Percentiles rank a stretch among this genome's conserved stretches.
Evolutionary conservation across 2,329 filamentous ascomycete species (phyloP).

Genomic region (Thielaviopsis punctulata): DNA sequence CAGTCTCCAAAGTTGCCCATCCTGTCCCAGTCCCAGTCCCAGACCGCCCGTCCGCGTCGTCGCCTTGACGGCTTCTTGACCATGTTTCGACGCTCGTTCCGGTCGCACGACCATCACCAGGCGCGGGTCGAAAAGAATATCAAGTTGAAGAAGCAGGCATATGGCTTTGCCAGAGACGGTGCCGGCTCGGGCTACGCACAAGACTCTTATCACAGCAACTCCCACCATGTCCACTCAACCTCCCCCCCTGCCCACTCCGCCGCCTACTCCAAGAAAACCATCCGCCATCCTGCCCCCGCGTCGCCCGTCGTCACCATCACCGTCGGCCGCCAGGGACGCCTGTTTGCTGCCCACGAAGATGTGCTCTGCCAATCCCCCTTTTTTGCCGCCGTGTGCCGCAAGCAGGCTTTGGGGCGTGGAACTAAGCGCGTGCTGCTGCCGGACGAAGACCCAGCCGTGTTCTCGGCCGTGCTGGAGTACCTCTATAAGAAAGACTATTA

Average conservation of each 20-base stretch:
- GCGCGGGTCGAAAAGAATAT: constrained; percentile 69
- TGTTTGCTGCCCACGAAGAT: constrained; percentile 92
- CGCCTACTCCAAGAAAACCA: background rate
- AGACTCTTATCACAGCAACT: background rate
- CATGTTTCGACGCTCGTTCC: constrained; percentile 91
- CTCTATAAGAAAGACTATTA: constrained; percentile 96
- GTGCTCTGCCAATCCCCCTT: constrained; percentile 73
- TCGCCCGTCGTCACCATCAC: constrained; percentile 74
- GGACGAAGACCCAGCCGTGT: constrained; percentile 73
- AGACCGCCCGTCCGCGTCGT: constrained; percentile 19
- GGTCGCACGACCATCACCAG: constrained; percentile 39
- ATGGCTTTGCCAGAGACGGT: constrained; percentile 15
- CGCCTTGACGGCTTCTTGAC: constrained; percentile 1
- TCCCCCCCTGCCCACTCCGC: background rate
- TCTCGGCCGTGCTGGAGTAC: constrained; percentile 88
- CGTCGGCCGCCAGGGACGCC: constrained; percentile 66
- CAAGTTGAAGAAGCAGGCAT: constrained; percentile 48
- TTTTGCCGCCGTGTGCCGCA: constrained; percentile 56
- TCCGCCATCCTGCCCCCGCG: constrained; percentile 18
- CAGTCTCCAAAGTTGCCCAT: background rate
- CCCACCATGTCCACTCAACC: constrained; percentile 6
- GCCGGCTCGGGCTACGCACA: constrained; percentile 24
- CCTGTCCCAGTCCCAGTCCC: constrained; percentile 5
- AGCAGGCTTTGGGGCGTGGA: constrained; percentile 49
- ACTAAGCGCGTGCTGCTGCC: constrained; percentile 53